Evolutionary conservation across 208 protist species (phyloP).

Genomic region (Novymonas esmeraldas): DNA sequence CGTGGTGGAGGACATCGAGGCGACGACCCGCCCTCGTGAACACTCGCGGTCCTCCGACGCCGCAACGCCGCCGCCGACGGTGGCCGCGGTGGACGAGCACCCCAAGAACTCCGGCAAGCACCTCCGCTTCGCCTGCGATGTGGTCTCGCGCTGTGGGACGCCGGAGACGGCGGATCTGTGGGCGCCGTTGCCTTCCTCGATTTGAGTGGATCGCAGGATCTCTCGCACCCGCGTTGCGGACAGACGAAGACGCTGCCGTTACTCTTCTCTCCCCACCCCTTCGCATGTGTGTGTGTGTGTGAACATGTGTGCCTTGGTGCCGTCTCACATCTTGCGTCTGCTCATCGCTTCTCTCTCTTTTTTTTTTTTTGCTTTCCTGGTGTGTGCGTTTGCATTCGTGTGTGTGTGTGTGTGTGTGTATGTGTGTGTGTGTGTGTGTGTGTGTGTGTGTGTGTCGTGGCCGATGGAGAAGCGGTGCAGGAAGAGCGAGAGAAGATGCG

Average conservation of each 20-base stretch:
- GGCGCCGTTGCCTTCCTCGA: background rate
- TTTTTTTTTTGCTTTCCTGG: background rate
- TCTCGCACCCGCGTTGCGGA: background rate
- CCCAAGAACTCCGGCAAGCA: background rate
- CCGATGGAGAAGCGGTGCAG: too few relatives aligned
- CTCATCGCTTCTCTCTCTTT: background rate
- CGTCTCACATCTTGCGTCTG: slow-evolving; percentile 1
- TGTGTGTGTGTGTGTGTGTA: background rate
- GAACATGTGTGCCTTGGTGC: background rate
- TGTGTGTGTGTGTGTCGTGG: too few relatives aligned
- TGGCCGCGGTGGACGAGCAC: slow-evolving; percentile 1
- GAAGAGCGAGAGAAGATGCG: too few relatives aligned
- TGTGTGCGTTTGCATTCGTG: background rate
- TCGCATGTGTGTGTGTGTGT: background rate
- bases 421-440: slow-evolving; percentile 2
- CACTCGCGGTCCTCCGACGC: background rate
- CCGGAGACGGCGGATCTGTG: background rate
- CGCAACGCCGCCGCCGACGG: background rate
- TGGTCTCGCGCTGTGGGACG: background rate
- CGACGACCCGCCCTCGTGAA: background rate
- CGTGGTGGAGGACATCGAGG: background rate
- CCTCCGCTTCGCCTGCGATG: background rate
- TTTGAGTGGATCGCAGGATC: background rate
- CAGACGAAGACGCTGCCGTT: too few relatives aligned
- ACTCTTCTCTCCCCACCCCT: background rate